phyloP scores from a whole-genome alignment of 176 grass and related monocot species.

The Rhynchospora pubera region DNA sequence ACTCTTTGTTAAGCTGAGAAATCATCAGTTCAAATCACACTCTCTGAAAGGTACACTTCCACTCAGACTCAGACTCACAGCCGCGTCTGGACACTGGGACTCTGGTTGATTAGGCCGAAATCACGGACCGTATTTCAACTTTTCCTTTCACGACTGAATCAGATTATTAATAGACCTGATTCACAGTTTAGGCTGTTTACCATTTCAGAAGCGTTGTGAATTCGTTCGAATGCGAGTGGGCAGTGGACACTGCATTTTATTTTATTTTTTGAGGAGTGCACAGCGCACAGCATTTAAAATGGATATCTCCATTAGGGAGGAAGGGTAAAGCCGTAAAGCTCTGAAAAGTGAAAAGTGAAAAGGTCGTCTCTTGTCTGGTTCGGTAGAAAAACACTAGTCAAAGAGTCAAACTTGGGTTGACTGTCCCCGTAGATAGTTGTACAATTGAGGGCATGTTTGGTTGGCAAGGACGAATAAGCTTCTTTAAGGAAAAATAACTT shows the following conservation, averaged over 20 bases:
- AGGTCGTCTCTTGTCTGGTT: neutral
- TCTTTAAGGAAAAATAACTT: no score
- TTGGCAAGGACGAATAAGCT: no score
- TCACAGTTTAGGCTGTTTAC: no score
- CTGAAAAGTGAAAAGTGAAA: no score
- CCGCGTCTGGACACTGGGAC: neutral
- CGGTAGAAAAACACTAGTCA: neutral
- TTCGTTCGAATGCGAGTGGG: no score
- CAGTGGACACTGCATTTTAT: no score
- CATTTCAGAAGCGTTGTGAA: no score
- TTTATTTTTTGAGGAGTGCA: no score
- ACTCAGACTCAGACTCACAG: neutral
- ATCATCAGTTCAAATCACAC: neutral
- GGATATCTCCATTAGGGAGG: neutral
- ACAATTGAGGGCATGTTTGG: no score
- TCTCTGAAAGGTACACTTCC: neutral
- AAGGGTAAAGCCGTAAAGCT: neutral
- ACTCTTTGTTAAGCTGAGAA: neutral
- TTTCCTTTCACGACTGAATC: no score
- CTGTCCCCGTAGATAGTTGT: neutral
- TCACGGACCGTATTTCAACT: neutral
- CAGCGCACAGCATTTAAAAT: no score
- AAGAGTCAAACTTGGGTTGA: neutral
- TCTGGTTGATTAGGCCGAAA: neutral
- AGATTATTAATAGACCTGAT: no score